Evolutionary conservation across 345 rosid genomes (phyloP), one percentile per base, ranked within the genome.

Genomic region (Passiflora organensis): DNA sequence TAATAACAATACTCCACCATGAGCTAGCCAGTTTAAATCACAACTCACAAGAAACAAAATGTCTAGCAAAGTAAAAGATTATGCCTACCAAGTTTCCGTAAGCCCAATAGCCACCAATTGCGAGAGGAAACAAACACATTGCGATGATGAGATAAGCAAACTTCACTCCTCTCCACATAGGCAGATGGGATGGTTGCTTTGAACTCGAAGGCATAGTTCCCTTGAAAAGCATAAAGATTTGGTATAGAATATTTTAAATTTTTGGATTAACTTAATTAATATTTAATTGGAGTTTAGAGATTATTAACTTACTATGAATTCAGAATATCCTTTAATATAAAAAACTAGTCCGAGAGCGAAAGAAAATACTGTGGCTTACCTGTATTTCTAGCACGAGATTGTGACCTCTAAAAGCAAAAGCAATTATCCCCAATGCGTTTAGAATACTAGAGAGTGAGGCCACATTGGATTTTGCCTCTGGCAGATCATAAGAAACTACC

Each of bases 381-480:
- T 83, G 86, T 66, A 83, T 74, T 59, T 83, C 86, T 1, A 83
- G 82, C 23, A 78, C 82, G 17, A 78, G 76, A 63, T 83, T 80
- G 59, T 83, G 89, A 44, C 89, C 86, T 70, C 89, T 67, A 41
- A 83, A 83, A 55, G 83, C 83, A 6, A 80, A 78, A 32, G 78
- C 83, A 4, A 83, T 69, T 4, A 80, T 68, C 1, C 89, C 89
- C 25, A 83, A 42, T 1, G 82, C 77, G 47, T 76, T 80, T 14
- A 83, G 62, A 43, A 59, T 23, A 23, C 48, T 15, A 48, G 58
- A 78, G 17, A 67, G 6, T 36, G 53, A 51, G 20, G 68, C 70
- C 15, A 49, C 5, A 10, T 48, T 59, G 1, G 77, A 74, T 22
- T 50, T 63, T 1, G 62, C 32, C 59, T 62, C 42, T 14, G 51